phyloP scores from a whole-genome alignment of 2,329 filamentous ascomycete genomes.

The Arthroderma sp. region DNA sequence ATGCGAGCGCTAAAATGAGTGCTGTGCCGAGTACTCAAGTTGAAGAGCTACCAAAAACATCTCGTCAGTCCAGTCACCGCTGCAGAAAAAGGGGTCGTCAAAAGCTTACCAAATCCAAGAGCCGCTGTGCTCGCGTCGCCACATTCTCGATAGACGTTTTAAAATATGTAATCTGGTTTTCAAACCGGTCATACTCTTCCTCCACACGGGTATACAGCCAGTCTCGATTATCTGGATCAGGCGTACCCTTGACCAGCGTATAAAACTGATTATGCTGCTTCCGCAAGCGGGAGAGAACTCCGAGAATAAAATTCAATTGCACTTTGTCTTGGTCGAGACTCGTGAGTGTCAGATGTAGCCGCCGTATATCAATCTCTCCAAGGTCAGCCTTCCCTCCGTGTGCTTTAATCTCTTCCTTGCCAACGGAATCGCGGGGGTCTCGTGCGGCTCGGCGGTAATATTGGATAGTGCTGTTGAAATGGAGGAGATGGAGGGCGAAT shows the following conservation, averaged over 20 bases:
- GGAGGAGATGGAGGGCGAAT: slow-evolving; percentile 9
- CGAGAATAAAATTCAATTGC: slow-evolving; percentile 11
- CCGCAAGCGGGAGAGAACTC: slow-evolving; percentile 8
- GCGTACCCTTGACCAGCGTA: slow-evolving; percentile 6
- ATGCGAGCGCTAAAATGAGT: slow-evolving; percentile 7
- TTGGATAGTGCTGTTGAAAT: slow-evolving; percentile 11
- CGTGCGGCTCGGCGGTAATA: slow-evolving; percentile 10
- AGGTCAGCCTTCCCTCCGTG: slow-evolving; percentile 8
- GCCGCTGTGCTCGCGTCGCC: slow-evolving; percentile 8
- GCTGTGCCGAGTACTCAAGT: slow-evolving; percentile 9
- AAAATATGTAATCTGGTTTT: slow-evolving; percentile 13
- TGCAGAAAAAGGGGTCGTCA: neutral
- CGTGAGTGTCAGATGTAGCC: slow-evolving; percentile 9
- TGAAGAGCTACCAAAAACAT: slow-evolving; percentile 5
- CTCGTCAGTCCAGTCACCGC: neutral
- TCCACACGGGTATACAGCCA: slow-evolving; percentile 11
- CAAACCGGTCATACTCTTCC: slow-evolving; percentile 10
- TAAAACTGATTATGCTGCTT: slow-evolving; percentile 10
- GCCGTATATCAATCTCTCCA: slow-evolving; percentile 8
- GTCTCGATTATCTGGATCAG: slow-evolving; percentile 8
- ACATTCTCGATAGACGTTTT: slow-evolving; percentile 11
- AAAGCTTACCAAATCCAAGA: slow-evolving; percentile 7
- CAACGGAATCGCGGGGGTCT: slow-evolving; percentile 10
- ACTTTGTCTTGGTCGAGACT: slow-evolving; percentile 11
- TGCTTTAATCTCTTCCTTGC: slow-evolving; percentile 11